These are phyloP conservation scores for Fusarium robinianum DNA, from an alignment of 2,329 filamentous ascomycete genomes.

Conservation along the genomic window DNA sequence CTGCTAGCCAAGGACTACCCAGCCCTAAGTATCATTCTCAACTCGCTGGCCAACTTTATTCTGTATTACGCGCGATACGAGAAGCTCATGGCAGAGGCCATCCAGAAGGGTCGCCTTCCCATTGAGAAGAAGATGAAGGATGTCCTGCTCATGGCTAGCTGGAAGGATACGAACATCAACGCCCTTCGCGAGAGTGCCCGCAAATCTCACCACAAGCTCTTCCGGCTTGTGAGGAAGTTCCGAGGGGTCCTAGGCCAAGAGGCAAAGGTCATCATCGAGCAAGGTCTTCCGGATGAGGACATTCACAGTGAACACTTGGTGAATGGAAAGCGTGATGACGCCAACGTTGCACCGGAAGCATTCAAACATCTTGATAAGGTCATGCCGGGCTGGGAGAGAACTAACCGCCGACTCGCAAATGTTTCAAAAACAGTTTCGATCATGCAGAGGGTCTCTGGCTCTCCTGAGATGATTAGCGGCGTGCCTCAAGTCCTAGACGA, in stretches of 20 bases:
- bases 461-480: constrained; percentile 57
- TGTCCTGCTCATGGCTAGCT: constrained; percentile 89
- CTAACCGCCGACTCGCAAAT: constrained; percentile 71
- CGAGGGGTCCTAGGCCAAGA: constrained; percentile 77
- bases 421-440: constrained; percentile 69
- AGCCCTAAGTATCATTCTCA: constrained; percentile 60
- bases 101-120: constrained; percentile 68
- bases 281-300: constrained; percentile 61
- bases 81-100: constrained; percentile 63
- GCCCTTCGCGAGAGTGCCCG: constrained; percentile 87
- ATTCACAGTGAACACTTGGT: constrained; percentile 16
- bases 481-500: constrained; percentile 63
- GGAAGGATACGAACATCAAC: constrained; percentile 97
- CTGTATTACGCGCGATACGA: constrained; percentile 75
- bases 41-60: constrained; percentile 76
- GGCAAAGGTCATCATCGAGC: constrained; percentile 66
- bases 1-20: constrained; percentile 64
- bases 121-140: constrained; percentile 95
- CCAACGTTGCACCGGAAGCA: constrained; percentile 18
- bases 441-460: constrained; percentile 68
- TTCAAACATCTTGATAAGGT: constrained; percentile 29
- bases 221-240: constrained; percentile 90
- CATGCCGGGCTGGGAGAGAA: constrained; percentile 46
- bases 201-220: constrained; percentile 88
- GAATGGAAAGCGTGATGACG: constrained; percentile 2